These are phyloP conservation scores for Arthromyces matolae DNA, from an alignment of 768 basidiomycete species.

Conservation along the genomic window DNA sequence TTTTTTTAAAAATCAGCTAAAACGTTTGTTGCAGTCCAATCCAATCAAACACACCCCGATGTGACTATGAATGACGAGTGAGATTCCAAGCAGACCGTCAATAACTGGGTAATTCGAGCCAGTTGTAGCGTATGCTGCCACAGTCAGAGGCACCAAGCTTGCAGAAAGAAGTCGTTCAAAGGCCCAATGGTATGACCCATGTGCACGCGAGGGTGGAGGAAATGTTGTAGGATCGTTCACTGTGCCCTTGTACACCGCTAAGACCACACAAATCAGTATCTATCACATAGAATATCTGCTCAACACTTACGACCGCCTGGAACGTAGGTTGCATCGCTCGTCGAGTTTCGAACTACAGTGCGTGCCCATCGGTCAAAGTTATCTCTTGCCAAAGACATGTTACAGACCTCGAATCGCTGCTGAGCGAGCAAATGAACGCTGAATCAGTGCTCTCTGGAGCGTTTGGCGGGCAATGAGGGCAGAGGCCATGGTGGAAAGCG, in stretches of 20 bases:
- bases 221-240: slow-evolving; percentile 95
- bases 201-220: slow-evolving; percentile 72
- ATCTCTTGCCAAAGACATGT: not conserved
- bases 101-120: slow-evolving; percentile 76
- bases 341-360: slow-evolving; percentile 37
- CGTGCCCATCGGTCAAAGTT: slow-evolving; percentile 5
- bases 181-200: slow-evolving; percentile 90
- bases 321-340: slow-evolving; percentile 43
- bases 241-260: slow-evolving; percentile 87
- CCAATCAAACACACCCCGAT: slow-evolving; percentile 66
- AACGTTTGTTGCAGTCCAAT: no score
- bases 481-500: slow-evolving; percentile 41
- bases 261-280: not conserved
- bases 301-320: slow-evolving; percentile 65
- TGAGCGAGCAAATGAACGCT: slow-evolving; percentile 37
- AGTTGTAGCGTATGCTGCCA: slow-evolving; percentile 78
- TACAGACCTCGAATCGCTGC: slow-evolving; percentile 39
- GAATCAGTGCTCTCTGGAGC: slow-evolving; percentile 40
- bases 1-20: no score
- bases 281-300: not conserved
- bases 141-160: slow-evolving; percentile 82
- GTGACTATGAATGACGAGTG: slow-evolving; percentile 91
- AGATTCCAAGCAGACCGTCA: slow-evolving; percentile 85
- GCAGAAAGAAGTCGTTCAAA: slow-evolving; percentile 93
- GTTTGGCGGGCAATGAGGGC: slow-evolving; percentile 47